Evolutionary conservation across 495 filamentous ascomycete genomes (phyloP).

Genomic region (Penicillium riverlandense): DNA sequence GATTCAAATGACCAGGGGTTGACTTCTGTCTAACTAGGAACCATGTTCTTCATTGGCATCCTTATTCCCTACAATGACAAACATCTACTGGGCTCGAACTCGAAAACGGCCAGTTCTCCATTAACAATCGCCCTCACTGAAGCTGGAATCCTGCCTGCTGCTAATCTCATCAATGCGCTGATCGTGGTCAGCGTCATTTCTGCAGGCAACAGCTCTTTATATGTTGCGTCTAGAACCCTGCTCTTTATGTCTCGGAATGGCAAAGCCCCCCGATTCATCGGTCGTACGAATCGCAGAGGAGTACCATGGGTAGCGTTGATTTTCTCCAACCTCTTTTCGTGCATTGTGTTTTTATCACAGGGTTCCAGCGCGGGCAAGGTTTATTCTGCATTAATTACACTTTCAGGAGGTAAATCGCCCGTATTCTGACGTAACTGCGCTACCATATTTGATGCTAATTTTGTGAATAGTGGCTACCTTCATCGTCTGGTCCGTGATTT

Average conservation of each 20-base stretch:
- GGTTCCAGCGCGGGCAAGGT: slow-evolving; percentile 51
- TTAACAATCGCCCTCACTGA: slow-evolving; percentile 66
- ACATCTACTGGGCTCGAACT: slow-evolving; percentile 33
- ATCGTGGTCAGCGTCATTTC: slow-evolving; percentile 63
- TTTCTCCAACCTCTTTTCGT: slow-evolving; percentile 56
- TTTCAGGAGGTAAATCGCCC: slow-evolving; percentile 31
- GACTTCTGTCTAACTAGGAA: slow-evolving; percentile 9
- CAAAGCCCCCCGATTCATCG: slow-evolving; percentile 60
- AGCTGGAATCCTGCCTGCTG: slow-evolving; percentile 60
- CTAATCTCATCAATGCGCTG: slow-evolving; percentile 64
- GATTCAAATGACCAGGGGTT: too few relatives aligned
- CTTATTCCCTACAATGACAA: slow-evolving; percentile 51
- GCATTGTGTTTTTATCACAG: slow-evolving; percentile 60
- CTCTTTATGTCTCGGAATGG: slow-evolving; percentile 58
- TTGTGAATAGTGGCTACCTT: slow-evolving; percentile 50
- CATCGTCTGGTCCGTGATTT: slow-evolving; percentile 60
- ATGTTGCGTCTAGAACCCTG: slow-evolving; percentile 59
- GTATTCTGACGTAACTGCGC: slow-evolving; percentile 22
- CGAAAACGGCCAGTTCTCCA: slow-evolving; percentile 57
- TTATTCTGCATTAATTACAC: slow-evolving; percentile 34
- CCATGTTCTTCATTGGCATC: slow-evolving; percentile 64
- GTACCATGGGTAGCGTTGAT: slow-evolving; percentile 59
- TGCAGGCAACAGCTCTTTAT: slow-evolving; percentile 64
- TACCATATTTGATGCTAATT: slow-evolving; percentile 28
- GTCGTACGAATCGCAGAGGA: slow-evolving; percentile 53